These are phyloP conservation scores for Fraxinus sp. DNA, from an alignment of 305 asterid species.

Conservation along the genomic window DNA sequence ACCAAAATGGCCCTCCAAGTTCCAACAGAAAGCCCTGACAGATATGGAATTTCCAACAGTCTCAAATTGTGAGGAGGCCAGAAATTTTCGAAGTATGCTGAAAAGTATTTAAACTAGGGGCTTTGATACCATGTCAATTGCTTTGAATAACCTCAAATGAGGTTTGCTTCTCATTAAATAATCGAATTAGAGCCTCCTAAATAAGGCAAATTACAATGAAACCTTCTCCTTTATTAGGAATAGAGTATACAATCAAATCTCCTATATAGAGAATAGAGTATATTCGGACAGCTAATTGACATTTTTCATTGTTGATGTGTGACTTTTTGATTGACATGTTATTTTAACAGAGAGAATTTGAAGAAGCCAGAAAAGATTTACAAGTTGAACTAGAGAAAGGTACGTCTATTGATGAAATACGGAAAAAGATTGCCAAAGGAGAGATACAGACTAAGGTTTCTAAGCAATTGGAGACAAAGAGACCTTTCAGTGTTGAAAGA, in stretches of 20 bases:
- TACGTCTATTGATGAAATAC: slow-evolving; percentile 59
- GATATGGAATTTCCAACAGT: neutral
- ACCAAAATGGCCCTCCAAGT: neutral
- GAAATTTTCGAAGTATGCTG: neutral
- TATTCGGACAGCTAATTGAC: neutral
- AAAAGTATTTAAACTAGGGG: neutral
- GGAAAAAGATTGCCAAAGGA: slow-evolving; percentile 60
- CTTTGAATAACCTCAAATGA: neutral
- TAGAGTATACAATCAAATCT: neutral
- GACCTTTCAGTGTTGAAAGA: slow-evolving; percentile 41
- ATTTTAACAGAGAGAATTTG: slow-evolving; percentile 70
- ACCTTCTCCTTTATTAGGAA: neutral
- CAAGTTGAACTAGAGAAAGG: slow-evolving; percentile 75
- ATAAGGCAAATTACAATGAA: neutral
- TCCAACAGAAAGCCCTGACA: neutral
- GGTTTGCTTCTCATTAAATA: neutral
- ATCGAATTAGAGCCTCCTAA: neutral
- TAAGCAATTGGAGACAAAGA: slow-evolving; percentile 42
- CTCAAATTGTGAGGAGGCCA: neutral
- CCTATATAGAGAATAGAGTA: neutral
- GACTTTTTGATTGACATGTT: slow-evolving; percentile 23
- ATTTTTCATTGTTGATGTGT: slow-evolving; percentile 15
- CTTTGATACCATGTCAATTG: neutral
- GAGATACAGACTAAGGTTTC: slow-evolving; percentile 64
- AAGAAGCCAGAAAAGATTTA: slow-evolving; percentile 87